phyloP scores from a whole-genome alignment of 2,329 filamentous ascomycete species.

The Aspergillus brasiliensis region DNA sequence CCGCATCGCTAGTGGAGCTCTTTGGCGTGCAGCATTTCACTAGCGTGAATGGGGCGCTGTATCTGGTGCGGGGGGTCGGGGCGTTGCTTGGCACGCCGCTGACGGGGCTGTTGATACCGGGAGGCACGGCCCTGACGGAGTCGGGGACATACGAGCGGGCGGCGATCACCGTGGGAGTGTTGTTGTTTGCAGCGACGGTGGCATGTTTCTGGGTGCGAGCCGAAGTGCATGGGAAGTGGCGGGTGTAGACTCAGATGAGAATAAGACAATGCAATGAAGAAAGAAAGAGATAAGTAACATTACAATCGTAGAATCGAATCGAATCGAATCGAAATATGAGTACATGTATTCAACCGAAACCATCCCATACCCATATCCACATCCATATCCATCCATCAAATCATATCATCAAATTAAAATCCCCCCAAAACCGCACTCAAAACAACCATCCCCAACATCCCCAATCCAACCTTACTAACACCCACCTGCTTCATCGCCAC shows the following conservation, averaged over 20 bases:
- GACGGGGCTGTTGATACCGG: constrained; percentile 29
- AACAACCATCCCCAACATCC: constrained; percentile 2
- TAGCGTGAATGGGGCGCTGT: constrained; percentile 42
- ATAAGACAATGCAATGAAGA: background rate
- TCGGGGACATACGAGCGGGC: constrained; percentile 28
- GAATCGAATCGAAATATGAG: background rate
- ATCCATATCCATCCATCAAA: background rate
- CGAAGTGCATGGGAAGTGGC: background rate
- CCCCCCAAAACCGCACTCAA: background rate
- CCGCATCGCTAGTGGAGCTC: constrained; percentile 42
- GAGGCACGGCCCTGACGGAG: constrained; percentile 20
- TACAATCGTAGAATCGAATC: background rate
- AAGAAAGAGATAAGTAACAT: background rate
- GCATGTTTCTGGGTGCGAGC: constrained; percentile 4
- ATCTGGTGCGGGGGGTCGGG: constrained; percentile 42
- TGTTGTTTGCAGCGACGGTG: constrained; percentile 26
- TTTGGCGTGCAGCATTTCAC: constrained; percentile 43
- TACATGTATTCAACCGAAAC: background rate
- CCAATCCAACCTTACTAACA: background rate
- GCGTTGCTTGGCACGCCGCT: constrained; percentile 43
- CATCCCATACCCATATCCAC: background rate
- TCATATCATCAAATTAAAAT: background rate
- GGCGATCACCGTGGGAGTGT: constrained; percentile 27
- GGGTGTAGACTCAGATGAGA: background rate
- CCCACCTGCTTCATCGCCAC: too few species aligned